These are phyloP conservation scores for Glonium stellatum DNA, from an alignment of 495 filamentous ascomycete species.

Conservation along the genomic window DNA sequence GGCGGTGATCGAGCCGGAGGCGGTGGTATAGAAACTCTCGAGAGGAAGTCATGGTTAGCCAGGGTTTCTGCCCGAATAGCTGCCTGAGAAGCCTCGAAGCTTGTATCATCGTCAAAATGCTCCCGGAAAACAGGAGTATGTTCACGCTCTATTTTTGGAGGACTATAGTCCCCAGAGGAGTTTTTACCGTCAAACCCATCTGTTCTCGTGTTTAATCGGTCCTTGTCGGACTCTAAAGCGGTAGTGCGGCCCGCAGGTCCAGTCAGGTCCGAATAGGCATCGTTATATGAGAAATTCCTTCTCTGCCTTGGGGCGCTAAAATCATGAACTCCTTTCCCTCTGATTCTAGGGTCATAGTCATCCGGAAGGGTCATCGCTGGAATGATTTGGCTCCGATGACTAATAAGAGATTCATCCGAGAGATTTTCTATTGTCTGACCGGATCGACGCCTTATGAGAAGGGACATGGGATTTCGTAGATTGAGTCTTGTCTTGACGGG, in stretches of 20 bases:
- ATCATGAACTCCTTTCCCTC: slow-evolving; percentile 79
- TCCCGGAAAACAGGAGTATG: slow-evolving; percentile 62
- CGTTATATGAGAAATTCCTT: slow-evolving; percentile 44
- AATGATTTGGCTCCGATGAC: slow-evolving; percentile 30
- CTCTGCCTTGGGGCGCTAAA: slow-evolving; percentile 77
- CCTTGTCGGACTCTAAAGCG: slow-evolving; percentile 8
- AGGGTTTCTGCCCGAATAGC: slow-evolving; percentile 31
- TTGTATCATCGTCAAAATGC: slow-evolving; percentile 56
- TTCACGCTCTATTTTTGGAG: slow-evolving; percentile 27
- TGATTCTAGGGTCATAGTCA: slow-evolving; percentile 78
- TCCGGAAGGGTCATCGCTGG: slow-evolving; percentile 51
- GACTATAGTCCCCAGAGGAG: slow-evolving; percentile 32
- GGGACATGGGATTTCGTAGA: slow-evolving; percentile 60
- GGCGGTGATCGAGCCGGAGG: slow-evolving; percentile 21
- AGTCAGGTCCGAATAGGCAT: slow-evolving; percentile 23
- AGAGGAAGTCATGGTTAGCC: slow-evolving; percentile 31
- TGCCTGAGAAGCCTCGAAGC: slow-evolving; percentile 18
- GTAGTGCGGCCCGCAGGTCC: slow-evolving; percentile 4
- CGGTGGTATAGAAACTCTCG: slow-evolving; percentile 22
- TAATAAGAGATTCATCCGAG: slow-evolving; percentile 29
- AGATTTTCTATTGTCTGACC: slow-evolving; percentile 35
- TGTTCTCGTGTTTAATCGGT: background rate
- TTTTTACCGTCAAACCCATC: background rate
- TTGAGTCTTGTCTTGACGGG: slow-evolving; percentile 55
- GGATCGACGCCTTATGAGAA: slow-evolving; percentile 53